These are phyloP conservation scores for Acidiella bohemica DNA, from an alignment of 495 filamentous ascomycete genomes.

Conservation along the genomic window DNA sequence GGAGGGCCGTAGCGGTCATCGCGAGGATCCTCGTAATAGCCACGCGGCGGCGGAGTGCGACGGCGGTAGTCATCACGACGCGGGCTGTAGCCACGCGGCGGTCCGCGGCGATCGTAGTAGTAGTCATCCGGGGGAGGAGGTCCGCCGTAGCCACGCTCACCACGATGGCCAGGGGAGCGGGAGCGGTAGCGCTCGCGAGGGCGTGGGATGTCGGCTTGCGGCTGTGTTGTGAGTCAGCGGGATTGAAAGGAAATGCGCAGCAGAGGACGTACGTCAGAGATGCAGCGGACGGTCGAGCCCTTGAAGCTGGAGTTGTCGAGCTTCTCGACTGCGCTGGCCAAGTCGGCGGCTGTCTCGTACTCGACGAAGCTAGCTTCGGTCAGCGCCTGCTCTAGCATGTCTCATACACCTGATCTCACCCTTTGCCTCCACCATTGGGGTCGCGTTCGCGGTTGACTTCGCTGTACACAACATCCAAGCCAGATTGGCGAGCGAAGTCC, in stretches of 20 bases:
- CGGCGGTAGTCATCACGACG: conserved; percentile 74
- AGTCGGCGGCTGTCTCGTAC: conserved; percentile 81
- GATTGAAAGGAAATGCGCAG: not conserved
- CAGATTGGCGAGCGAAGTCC: conserved; percentile 96
- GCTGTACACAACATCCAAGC: conserved; percentile 94
- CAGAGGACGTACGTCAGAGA: conserved; percentile 60
- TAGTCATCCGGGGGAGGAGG: conserved; percentile 45
- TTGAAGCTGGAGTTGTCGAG: conserved; percentile 88
- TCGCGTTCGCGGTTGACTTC: conserved; percentile 88
- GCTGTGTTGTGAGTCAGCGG: conserved; percentile 27
- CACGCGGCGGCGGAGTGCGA: conserved; percentile 58
- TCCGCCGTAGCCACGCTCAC: conserved; percentile 44
- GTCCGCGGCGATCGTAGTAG: conserved; percentile 59
- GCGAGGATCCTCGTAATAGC: conserved; percentile 67
- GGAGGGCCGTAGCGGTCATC: conserved; percentile 62
- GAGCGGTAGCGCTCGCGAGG: conserved; percentile 59
- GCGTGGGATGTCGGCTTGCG: conserved; percentile 53
- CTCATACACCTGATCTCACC: too few relatives aligned
- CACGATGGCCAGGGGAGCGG: conserved; percentile 56
- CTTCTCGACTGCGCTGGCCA: conserved; percentile 83
- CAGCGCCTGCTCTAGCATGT: too few relatives aligned
- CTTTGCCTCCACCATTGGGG: conserved; percentile 45
- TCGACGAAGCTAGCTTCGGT: conserved; percentile 82
- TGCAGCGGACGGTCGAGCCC: conserved; percentile 65
- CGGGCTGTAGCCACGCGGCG: conserved; percentile 70